Conservation (phyloP, 2,329 filamentous ascomycete genomes). For the Botrytis fabae region DNA sequence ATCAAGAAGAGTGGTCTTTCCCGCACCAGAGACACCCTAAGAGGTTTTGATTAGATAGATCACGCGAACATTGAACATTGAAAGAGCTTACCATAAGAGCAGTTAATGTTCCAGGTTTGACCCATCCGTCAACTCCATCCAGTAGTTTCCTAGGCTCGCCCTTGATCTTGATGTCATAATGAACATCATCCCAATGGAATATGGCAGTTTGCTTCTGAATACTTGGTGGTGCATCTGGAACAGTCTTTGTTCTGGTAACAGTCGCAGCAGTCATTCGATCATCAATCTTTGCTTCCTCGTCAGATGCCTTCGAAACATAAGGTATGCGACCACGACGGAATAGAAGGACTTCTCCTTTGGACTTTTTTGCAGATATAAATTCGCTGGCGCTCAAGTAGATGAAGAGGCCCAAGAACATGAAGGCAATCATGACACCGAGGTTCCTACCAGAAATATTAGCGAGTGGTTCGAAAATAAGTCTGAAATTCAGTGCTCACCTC, state of each 20-base stretch:
- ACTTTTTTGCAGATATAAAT: constrained; percentile 64
- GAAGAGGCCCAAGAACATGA: constrained; percentile 60
- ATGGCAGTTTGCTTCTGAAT: constrained; percentile 51
- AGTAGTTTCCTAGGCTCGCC: constrained; percentile 71
- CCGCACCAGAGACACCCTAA: constrained; percentile 64
- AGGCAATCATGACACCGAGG: constrained; percentile 66
- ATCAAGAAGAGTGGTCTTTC: constrained; percentile 88
- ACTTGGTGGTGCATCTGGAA: constrained; percentile 44
- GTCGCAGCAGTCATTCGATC: constrained; percentile 44
- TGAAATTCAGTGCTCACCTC: constrained; percentile 45
- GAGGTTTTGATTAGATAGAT: neutral
- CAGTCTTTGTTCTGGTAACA: constrained; percentile 51
- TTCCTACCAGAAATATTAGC: constrained; percentile 46
- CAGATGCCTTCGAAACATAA: constrained; percentile 25
- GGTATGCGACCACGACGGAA: constrained; percentile 66
- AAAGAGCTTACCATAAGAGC: constrained; percentile 64
- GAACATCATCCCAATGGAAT: constrained; percentile 52
- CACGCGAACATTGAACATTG: neutral
- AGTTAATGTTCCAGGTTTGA: constrained; percentile 87
- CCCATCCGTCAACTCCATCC: constrained; percentile 87
- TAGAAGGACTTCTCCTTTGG: constrained; percentile 75
- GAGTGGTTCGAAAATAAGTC: constrained; percentile 33
- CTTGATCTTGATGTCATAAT: constrained; percentile 72
- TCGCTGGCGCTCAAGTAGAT: constrained; percentile 68
- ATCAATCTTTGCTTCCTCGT: constrained; percentile 32